Conservation (phyloP, 306 rosid species). For the Gillenia trifoliata region DNA sequence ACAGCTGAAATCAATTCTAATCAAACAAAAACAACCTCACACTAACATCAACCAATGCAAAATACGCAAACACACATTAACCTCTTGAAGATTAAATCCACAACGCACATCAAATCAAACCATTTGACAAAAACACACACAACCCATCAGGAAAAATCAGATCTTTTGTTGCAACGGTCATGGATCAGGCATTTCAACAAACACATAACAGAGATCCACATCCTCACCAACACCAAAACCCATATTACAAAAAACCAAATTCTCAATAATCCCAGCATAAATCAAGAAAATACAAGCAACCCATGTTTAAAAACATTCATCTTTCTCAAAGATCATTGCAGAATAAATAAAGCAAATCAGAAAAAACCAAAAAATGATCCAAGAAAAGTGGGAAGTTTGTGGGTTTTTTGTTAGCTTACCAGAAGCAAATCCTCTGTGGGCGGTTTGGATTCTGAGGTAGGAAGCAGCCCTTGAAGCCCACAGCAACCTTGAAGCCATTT, state of each 20-base stretch:
- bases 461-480: slow-evolving; percentile 89
- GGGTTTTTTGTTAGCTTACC: slow-evolving; percentile 26
- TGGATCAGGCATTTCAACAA: slow-evolving; percentile 24
- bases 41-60: background rate
- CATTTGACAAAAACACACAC: slow-evolving; percentile 7
- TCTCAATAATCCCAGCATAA: background rate
- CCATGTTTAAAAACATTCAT: background rate
- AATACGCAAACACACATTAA: background rate
- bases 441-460: slow-evolving; percentile 54
- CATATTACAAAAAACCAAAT: background rate
- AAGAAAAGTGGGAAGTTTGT: background rate
- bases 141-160: slow-evolving; percentile 11
- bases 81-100: background rate
- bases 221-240: background rate
- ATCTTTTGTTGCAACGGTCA: slow-evolving; percentile 8
- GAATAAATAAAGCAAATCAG: background rate
- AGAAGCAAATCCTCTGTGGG: slow-evolving; percentile 54
- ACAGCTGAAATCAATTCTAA: background rate
- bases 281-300: background rate
- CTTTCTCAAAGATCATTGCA: background rate
- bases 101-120: background rate
- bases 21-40: background rate
- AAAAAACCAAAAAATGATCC: background rate
- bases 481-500: slow-evolving; percentile 66
- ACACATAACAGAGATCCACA: slow-evolving; percentile 30